Conservation (phyloP, 345 rosid species). For the Salix arbutifolia region DNA sequence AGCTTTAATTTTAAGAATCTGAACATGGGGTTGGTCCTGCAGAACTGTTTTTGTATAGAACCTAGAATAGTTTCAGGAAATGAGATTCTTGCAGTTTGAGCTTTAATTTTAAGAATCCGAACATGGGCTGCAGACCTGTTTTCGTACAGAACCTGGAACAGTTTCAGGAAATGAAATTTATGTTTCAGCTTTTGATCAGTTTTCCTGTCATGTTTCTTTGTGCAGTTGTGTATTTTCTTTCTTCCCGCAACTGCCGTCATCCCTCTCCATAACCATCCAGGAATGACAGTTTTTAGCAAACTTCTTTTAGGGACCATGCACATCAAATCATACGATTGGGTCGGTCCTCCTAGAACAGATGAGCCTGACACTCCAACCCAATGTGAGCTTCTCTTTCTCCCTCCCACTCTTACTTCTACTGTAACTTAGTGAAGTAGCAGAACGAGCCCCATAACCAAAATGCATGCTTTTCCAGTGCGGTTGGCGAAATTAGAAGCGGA, state of each 20-base stretch:
- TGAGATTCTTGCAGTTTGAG: neutral
- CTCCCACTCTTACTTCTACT: neutral
- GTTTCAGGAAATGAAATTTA: neutral
- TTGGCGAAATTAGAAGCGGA: conserved; percentile 41
- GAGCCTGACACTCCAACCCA: conserved; percentile 14
- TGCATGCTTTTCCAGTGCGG: conserved; percentile 37
- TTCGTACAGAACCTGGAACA: neutral
- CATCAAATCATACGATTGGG: conserved; percentile 66
- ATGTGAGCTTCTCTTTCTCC: conserved; percentile 23
- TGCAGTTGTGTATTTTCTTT: conserved; percentile 62
- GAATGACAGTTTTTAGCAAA: conserved; percentile 72
- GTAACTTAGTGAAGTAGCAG: neutral
- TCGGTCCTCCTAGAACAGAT: conserved; percentile 19
- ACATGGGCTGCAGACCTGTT: neutral
- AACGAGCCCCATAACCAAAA: neutral
- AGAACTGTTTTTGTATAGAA: neutral
- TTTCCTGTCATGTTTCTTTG: neutral
- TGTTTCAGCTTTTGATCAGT: neutral
- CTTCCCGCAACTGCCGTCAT: conserved; percentile 59
- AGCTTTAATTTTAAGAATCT: neutral
- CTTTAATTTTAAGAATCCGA: neutral
- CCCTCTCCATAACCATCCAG: conserved; percentile 80
- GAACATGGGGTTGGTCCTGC: neutral
- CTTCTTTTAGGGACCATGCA: conserved; percentile 63
- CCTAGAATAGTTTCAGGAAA: neutral